A percentile compares a stretch with the other conserved stretches of the same genome.
phyloP scores from a whole-genome alignment of 1,284 basidiomycete genomes.

The Inonotus obliquus region DNA sequence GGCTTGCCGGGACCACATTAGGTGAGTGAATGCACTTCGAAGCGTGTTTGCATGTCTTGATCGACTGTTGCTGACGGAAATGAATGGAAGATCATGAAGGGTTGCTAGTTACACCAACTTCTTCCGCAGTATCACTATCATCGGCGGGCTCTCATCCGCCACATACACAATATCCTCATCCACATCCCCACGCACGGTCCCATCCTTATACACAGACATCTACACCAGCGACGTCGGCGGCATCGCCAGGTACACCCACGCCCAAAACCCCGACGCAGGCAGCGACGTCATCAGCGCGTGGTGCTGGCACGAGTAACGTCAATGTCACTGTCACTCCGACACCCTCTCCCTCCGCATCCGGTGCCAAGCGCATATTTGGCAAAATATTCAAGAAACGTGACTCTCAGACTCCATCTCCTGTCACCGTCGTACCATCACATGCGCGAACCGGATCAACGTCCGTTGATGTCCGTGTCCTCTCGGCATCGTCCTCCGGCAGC shows the following conservation, averaged over 20 bases:
- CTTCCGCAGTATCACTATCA: slow-evolving; percentile 37
- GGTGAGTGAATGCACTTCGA: background rate
- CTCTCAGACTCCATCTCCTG: slow-evolving; percentile 1
- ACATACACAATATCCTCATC: background rate
- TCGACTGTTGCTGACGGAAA: background rate
- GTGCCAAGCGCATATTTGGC: slow-evolving; percentile 64
- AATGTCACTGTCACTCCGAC: slow-evolving; percentile 11
- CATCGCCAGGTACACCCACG: slow-evolving; percentile 4
- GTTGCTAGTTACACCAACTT: slow-evolving; percentile 31
- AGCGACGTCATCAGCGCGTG: slow-evolving; percentile 23
- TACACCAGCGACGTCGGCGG: background rate
- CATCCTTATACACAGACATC: background rate
- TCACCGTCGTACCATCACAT: slow-evolving; percentile 7
- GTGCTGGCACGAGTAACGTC: background rate
- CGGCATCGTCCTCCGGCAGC: background rate
- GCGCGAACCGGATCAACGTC: slow-evolving; percentile 17
- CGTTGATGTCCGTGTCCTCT: slow-evolving; percentile 14
- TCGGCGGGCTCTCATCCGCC: slow-evolving; percentile 27
- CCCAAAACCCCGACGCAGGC: slow-evolving; percentile 22
- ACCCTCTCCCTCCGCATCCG: slow-evolving; percentile 27
- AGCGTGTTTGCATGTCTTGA: too few species aligned
- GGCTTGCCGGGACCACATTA: background rate
- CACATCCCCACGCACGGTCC: background rate
- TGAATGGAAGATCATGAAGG: slow-evolving; percentile 2
- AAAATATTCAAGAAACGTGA: slow-evolving; percentile 70